phyloP scores from a whole-genome alignment of 2,329 filamentous ascomycete species.

The Calycina marina region DNA sequence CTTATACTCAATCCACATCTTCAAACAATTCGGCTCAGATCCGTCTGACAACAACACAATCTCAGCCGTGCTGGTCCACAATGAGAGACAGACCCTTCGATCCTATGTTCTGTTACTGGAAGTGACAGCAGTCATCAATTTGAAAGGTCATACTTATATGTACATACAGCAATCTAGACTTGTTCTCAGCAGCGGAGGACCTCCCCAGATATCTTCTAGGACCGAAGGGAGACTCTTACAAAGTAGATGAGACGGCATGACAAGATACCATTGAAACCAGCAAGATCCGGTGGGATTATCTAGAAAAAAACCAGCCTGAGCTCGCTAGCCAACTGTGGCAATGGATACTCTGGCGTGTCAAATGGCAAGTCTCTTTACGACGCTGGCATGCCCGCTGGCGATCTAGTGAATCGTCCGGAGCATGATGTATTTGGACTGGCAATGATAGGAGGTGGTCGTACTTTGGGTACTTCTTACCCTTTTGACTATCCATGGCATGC shows the following conservation, averaged over 20 bases:
- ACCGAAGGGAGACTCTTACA: neutral
- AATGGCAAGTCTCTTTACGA: neutral
- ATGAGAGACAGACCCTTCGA: neutral
- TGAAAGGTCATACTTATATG: neutral
- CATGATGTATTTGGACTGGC: slow-evolving; percentile 16
- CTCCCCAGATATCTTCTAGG: neutral
- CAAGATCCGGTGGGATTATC: neutral
- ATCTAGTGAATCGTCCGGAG: slow-evolving; percentile 13
- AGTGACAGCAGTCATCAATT: neutral
- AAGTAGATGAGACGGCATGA: neutral
- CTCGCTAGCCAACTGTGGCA: neutral
- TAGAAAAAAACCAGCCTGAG: neutral
- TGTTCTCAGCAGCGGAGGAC: neutral
- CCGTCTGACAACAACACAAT: neutral
- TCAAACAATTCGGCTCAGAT: neutral
- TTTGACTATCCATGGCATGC: slow-evolving; percentile 5
- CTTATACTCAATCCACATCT: neutral
- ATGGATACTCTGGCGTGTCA: too few relatives aligned
- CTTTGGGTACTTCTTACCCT: slow-evolving; percentile 19
- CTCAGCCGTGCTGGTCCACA: neutral
- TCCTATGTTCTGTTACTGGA: neutral
- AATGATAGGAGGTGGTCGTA: slow-evolving; percentile 20
- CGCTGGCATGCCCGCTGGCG: too few relatives aligned
- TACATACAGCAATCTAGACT: neutral
- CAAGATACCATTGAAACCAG: neutral